phyloP scores from a whole-genome alignment of 257 asterid species.

The Ophiorrhiza pumila region DNA sequence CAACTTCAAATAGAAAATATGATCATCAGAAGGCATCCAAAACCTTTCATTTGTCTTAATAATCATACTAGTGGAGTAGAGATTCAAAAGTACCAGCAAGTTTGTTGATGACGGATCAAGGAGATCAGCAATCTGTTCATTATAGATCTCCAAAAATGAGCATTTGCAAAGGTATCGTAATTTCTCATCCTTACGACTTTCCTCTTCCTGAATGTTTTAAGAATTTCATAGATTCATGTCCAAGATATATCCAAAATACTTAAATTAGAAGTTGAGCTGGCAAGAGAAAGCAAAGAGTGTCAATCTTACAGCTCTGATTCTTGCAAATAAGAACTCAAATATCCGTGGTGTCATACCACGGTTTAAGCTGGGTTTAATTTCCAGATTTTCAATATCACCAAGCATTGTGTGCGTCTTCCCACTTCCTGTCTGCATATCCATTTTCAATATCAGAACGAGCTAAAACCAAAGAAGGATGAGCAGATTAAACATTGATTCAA shows the following conservation, averaged over 20 bases:
- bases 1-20: slow-evolving; percentile 38
- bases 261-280: slow-evolving; percentile 12
- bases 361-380: slow-evolving; percentile 66
- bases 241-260: slow-evolving; percentile 13
- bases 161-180: slow-evolving; percentile 82
- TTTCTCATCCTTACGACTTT: slow-evolving; percentile 76
- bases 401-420: slow-evolving; percentile 99
- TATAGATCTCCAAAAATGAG: slow-evolving; percentile 91
- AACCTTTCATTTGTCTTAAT: slow-evolving; percentile 7
- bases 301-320: slow-evolving; percentile 81
- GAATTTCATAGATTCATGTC: slow-evolving; percentile 10
- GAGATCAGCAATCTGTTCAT: slow-evolving; percentile 91
- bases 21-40: slow-evolving; percentile 18
- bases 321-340: slow-evolving; percentile 92
- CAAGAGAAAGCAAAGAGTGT: slow-evolving; percentile 16
- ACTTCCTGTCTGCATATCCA: slow-evolving; percentile 79
- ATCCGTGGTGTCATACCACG: slow-evolving; percentile 99
- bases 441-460: slow-evolving; percentile 3
- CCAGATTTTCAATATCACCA: slow-evolving; percentile 79
- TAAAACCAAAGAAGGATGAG: slow-evolving; percentile 7
- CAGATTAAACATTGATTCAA: not conserved
- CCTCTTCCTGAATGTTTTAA: slow-evolving; percentile 69
- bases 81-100: slow-evolving; percentile 60
- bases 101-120: slow-evolving; percentile 96
- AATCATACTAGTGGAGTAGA: slow-evolving; percentile 10